A percentile compares a stretch with the other conserved stretches of the same genome.
phyloP scores from a whole-genome alignment of 148 eudicot species.

The Salicornia ramosissima region DNA sequence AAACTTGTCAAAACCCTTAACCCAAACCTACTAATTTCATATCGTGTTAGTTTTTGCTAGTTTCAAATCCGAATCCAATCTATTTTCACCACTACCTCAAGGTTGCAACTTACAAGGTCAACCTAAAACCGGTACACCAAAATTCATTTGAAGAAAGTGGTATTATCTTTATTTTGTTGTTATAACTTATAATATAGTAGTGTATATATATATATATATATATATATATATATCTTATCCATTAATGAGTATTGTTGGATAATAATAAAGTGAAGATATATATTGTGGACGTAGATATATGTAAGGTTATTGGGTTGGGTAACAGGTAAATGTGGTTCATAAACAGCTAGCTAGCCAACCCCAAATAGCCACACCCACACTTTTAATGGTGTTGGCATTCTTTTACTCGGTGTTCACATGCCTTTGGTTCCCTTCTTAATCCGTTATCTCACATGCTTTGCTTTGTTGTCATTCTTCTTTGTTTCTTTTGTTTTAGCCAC shows the following conservation, averaged over 20 bases:
- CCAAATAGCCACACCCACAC: neutral
- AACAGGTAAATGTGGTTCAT: conserved; percentile 18
- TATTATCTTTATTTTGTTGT: no score
- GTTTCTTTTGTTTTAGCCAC: neutral
- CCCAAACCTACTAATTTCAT: no score
- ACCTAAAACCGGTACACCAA: no score
- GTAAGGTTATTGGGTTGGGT: conserved; percentile 8
- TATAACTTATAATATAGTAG: neutral
- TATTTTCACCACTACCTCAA: no score
- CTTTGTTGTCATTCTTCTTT: neutral
- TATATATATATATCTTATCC: neutral
- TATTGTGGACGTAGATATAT: neutral
- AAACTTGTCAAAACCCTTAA: no score
- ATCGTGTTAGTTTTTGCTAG: no score
- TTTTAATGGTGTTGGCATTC: neutral
- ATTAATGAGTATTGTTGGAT: neutral
- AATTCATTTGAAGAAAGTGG: no score
- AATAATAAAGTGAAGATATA: neutral
- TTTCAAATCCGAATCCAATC: no score
- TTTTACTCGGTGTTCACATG: conserved; percentile 13
- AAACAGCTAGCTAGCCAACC: conserved; percentile 15
- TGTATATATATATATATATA: no score
- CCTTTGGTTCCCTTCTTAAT: conserved; percentile 10
- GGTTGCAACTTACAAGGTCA: no score
- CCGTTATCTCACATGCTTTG: conserved; percentile 16